phyloP scores from a whole-genome alignment of 2,329 filamentous ascomycete species.

The Clonostachys solani region DNA sequence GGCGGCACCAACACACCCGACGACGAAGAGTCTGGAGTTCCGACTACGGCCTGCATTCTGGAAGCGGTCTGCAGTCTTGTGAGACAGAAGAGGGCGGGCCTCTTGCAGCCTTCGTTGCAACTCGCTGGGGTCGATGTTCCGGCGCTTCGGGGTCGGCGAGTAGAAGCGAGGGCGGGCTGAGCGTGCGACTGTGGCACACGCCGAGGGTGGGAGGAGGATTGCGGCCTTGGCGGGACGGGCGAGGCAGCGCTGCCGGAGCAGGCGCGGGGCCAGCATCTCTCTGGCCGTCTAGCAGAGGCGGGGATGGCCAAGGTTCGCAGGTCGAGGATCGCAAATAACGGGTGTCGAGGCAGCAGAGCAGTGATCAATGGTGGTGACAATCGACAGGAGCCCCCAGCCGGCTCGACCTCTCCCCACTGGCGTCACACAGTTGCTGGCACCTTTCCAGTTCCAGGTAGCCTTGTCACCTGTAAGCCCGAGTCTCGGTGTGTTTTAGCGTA shows the following conservation, averaged over 20 bases:
- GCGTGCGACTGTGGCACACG: background rate
- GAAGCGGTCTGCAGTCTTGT: constrained; percentile 15
- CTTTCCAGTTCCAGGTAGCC: too few species aligned
- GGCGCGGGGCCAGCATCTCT: constrained; percentile 13
- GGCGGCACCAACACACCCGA: constrained; percentile 35
- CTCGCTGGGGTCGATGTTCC: constrained; percentile 13
- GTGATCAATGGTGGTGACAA: too few species aligned
- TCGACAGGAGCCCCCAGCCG: too few species aligned
- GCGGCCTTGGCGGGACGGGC: constrained; percentile 1
- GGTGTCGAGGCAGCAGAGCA: too few species aligned
- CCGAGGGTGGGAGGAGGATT: too few species aligned
- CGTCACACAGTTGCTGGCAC: too few species aligned
- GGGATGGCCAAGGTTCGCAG: constrained; percentile 6
- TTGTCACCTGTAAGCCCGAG: too few species aligned
- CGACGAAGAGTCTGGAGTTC: constrained; percentile 27
- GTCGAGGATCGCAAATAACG: background rate
- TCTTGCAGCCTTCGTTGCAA: constrained; percentile 12
- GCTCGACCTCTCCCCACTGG: too few species aligned
- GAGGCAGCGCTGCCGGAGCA: constrained; percentile 5
- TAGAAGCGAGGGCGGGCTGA: constrained; percentile 2
- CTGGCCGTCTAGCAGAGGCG: background rate
- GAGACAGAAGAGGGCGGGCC: constrained; percentile 23
- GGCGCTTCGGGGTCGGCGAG: constrained; percentile 3
- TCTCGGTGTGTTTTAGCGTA: too few species aligned
- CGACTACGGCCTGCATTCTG: constrained; percentile 17